Conservation (phyloP, 768 basidiomycete genomes). For the Termitomyces sp. region DNA sequence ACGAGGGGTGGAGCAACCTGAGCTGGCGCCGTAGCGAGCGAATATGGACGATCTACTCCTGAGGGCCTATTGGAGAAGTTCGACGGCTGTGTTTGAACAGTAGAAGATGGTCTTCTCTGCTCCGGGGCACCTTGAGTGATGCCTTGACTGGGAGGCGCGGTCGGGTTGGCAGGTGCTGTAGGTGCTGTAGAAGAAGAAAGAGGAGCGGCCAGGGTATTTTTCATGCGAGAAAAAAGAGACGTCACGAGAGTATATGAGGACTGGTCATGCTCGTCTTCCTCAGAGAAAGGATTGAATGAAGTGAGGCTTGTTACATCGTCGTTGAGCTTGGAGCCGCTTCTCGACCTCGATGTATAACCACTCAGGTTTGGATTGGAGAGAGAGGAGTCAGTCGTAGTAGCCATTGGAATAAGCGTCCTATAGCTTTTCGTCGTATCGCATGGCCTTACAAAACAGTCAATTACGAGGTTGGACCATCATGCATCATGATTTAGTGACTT, state of each 20-base stretch:
- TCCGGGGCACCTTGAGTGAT: constrained; percentile 34
- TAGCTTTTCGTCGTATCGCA: neutral
- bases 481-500: neutral
- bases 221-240: constrained; percentile 78
- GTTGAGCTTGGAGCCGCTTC: constrained; percentile 56
- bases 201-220: constrained; percentile 72
- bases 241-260: constrained; percentile 84
- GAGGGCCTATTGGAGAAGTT: constrained; percentile 46
- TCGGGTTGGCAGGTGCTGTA: constrained; percentile 32
- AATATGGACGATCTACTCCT: constrained; percentile 55
- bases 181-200: constrained; percentile 55
- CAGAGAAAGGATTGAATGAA: constrained; percentile 89
- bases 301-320: constrained; percentile 74
- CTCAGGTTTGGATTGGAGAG: constrained; percentile 34
- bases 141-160: constrained; percentile 28
- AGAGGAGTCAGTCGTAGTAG: neutral
- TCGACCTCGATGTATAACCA: constrained; percentile 53
- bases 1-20: constrained; percentile 79
- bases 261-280: constrained; percentile 88
- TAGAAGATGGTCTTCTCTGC: constrained; percentile 59
- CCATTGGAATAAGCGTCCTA: neutral
- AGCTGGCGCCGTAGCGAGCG: constrained; percentile 51
- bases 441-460: neutral
- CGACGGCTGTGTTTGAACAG: constrained; percentile 45
- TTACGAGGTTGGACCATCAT: neutral